phyloP scores from a whole-genome alignment of 2,329 filamentous ascomycete species.

The Macrophomina pseudophaseolina region DNA sequence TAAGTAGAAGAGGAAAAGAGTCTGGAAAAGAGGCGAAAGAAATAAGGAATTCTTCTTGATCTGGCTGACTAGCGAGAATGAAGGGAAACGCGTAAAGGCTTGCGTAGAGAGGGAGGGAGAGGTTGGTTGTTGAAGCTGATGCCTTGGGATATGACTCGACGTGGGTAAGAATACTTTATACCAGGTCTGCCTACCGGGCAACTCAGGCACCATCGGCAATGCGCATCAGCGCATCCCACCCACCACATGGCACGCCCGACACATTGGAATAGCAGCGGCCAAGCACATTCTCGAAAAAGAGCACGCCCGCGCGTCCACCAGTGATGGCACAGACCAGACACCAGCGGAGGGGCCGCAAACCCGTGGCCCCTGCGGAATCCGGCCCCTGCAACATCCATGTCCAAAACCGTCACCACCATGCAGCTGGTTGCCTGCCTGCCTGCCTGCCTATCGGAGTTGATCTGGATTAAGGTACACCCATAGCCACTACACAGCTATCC shows the following conservation, averaged over 20 bases:
- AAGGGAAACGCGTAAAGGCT: neutral
- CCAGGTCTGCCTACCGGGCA: conserved; percentile 9
- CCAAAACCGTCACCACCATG: neutral
- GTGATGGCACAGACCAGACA: conserved; percentile 13
- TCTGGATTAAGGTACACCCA: conserved; percentile 19
- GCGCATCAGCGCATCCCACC: conserved; percentile 14
- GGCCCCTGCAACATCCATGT: conserved; percentile 4
- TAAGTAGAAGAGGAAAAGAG: neutral
- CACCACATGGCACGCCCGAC: conserved; percentile 14
- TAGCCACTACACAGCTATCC: conserved; percentile 15
- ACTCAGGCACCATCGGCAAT: conserved; percentile 12
- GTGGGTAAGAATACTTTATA: conserved; percentile 21
- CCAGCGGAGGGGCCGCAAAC: conserved; percentile 20
- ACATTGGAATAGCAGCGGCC: conserved; percentile 8
- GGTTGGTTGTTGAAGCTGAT: conserved; percentile 16
- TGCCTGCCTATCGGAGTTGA: conserved; percentile 19
- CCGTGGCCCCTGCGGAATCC: conserved; percentile 19
- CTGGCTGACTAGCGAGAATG: neutral
- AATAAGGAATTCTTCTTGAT: conserved; percentile 2
- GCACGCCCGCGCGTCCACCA: neutral
- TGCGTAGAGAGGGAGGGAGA: conserved; percentile 12
- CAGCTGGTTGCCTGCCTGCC: conserved; percentile 4
- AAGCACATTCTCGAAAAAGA: conserved; percentile 19
- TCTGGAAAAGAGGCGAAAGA: neutral
- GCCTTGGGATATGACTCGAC: conserved; percentile 23